These are phyloP conservation scores for Globisporangium cystogenes DNA, from an alignment of 352 stramenopile species.

Conservation along the genomic window DNA sequence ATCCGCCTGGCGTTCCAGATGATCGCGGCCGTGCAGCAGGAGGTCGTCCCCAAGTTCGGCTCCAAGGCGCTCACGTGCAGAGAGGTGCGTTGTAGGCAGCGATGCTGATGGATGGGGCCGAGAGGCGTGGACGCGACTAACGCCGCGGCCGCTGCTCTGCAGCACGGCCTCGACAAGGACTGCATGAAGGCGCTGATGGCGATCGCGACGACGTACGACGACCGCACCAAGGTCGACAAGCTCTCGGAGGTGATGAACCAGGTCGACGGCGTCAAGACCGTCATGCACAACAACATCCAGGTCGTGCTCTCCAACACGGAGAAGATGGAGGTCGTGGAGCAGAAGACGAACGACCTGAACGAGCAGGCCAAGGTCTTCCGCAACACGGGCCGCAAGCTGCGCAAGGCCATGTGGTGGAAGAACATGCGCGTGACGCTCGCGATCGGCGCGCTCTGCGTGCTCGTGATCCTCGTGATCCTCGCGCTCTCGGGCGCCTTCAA, in stretches of 20 bases:
- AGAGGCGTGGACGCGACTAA: too few relatives aligned
- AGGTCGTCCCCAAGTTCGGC: slow-evolving; percentile 71
- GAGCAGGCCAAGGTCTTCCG: slow-evolving; percentile 85
- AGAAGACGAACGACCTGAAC: slow-evolving; percentile 85
- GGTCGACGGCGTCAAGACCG: slow-evolving; percentile 73
- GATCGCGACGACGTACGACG: slow-evolving; percentile 73
- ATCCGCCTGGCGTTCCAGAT: slow-evolving; percentile 81
- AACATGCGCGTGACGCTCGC: slow-evolving; percentile 76
- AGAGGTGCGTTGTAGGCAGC: slow-evolving; percentile 56
- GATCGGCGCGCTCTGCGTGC: slow-evolving; percentile 50
- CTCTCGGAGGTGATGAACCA: slow-evolving; percentile 79
- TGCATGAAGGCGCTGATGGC: slow-evolving; percentile 50
- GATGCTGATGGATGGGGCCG: not conserved
- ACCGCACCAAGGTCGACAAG: slow-evolving; percentile 86
- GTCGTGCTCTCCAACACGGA: slow-evolving; percentile 84
- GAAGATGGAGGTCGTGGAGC: slow-evolving; percentile 86
- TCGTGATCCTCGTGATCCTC: slow-evolving; percentile 76
- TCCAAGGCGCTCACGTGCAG: slow-evolving; percentile 69
- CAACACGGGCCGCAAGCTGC: slow-evolving; percentile 75
- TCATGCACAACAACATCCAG: slow-evolving; percentile 88
- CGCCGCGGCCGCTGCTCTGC: not conserved
- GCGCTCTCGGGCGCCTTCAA: slow-evolving; percentile 73
- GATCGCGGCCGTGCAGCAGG: slow-evolving; percentile 69
- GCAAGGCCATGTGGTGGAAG: slow-evolving; percentile 84
- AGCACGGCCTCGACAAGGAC: slow-evolving; percentile 78